Percentiles rank a stretch among this genome's conserved stretches.
Evolutionary conservation across 805 yeast species (phyloP).

Genomic region (Metschnikowia drakensbergensis): DNA sequence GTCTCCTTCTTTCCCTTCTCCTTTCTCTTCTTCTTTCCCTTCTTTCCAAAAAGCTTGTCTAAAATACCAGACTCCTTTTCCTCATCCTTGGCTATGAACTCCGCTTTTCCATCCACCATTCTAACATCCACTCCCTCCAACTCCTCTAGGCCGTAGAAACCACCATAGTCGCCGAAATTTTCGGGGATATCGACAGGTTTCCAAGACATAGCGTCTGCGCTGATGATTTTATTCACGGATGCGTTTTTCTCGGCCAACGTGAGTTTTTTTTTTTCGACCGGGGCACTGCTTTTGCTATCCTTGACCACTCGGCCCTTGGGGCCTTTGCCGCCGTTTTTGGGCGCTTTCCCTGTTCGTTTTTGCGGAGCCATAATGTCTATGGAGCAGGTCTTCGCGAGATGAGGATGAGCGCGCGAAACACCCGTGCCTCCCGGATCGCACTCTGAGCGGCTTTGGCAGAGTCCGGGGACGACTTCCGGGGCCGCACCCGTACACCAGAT

Average conservation of each 20-base stretch:
- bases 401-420: not conserved
- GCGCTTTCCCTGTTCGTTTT: not conserved
- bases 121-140: slow-evolving; percentile 89
- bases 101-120: slow-evolving; percentile 62
- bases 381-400: not conserved
- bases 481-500: too few species aligned
- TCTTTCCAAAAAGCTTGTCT: slow-evolving; percentile 22
- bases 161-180: slow-evolving; percentile 80
- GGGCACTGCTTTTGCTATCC: slow-evolving; percentile 1
- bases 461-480: too few species aligned
- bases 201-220: slow-evolving; percentile 63
- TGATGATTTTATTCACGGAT: slow-evolving; percentile 39
- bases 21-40: slow-evolving; percentile 15
- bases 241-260: slow-evolving; percentile 29
- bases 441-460: too few species aligned
- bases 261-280: slow-evolving; percentile 12
- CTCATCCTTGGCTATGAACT: slow-evolving; percentile 40
- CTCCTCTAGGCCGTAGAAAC: slow-evolving; percentile 90
- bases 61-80: slow-evolving; percentile 23
- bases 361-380: not conserved
- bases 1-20: slow-evolving; percentile 14
- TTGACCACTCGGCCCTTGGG: not conserved
- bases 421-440: not conserved
- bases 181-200: slow-evolving; percentile 78
- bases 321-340: not conserved